Percentiles rank a stretch among this genome's conserved stretches.
Conservation (phyloP, 345 rosid species). For the Aethionema arabicum region DNA sequence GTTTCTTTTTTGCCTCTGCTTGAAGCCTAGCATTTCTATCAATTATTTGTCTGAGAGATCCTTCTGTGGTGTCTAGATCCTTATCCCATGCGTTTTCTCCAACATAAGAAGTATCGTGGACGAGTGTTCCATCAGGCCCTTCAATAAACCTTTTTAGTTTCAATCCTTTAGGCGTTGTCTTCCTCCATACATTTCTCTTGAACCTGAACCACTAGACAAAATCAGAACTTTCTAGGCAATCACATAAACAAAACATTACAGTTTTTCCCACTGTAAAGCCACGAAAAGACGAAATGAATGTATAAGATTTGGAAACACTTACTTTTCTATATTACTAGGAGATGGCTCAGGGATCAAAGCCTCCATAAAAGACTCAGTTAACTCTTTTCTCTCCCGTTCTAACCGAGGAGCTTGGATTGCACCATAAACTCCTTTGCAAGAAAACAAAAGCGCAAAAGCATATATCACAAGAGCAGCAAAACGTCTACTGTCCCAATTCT, state of each 20-base stretch:
- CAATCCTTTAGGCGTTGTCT: slow-evolving; percentile 78
- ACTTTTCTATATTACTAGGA: slow-evolving; percentile 71
- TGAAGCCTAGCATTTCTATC: slow-evolving; percentile 52
- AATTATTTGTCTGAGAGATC: slow-evolving; percentile 54
- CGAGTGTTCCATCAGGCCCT: slow-evolving; percentile 73
- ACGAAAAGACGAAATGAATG: neutral
- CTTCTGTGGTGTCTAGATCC: slow-evolving; percentile 54
- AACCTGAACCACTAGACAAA: slow-evolving; percentile 50
- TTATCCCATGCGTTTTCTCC: slow-evolving; percentile 96
- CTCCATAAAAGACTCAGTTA: slow-evolving; percentile 93
- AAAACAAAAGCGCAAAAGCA: slow-evolving; percentile 48
- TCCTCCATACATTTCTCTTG: slow-evolving; percentile 85
- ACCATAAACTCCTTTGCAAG: slow-evolving; percentile 61
- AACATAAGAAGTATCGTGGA: slow-evolving; percentile 77
- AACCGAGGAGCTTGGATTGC: slow-evolving; percentile 66
- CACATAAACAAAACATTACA: slow-evolving; percentile 19
- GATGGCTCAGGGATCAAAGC: slow-evolving; percentile 94
- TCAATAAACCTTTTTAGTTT: slow-evolving; percentile 78
- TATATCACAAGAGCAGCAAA: slow-evolving; percentile 60
- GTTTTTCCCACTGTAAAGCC: neutral
- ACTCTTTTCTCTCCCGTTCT: slow-evolving; percentile 60
- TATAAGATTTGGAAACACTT: slow-evolving; percentile 23
- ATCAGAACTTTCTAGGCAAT: slow-evolving; percentile 30
- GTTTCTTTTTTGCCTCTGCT: slow-evolving; percentile 62
- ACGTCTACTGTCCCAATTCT: slow-evolving; percentile 73